Conservation (phyloP, 1,139 yeast genomes). For the Arxiozyma telluris region DNA sequence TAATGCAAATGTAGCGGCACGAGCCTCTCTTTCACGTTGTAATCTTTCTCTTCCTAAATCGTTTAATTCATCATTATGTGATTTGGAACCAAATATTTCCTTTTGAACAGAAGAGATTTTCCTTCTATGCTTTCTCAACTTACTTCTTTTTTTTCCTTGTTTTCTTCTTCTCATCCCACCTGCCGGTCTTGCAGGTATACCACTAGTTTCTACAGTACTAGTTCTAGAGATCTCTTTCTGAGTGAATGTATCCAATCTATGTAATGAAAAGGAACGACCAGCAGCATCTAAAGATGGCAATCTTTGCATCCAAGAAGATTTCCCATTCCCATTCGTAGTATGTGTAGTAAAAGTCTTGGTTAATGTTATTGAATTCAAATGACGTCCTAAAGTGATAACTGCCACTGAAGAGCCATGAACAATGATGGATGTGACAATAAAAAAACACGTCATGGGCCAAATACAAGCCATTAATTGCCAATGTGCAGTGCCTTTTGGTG, state of each 20-base stretch:
- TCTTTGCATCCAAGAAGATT: conserved; percentile 73
- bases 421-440: conserved; percentile 76
- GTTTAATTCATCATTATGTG: conserved; percentile 19
- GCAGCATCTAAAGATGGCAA: conserved; percentile 68
- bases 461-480: conserved; percentile 63
- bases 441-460: conserved; percentile 87
- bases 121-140: conserved; percentile 33
- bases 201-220: conserved; percentile 50
- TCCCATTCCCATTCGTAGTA: conserved; percentile 53
- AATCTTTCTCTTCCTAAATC: conserved; percentile 30
- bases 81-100: conserved; percentile 8
- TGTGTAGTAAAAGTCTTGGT: conserved; percentile 80
- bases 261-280: conserved; percentile 71
- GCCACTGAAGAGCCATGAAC: conserved; percentile 98
- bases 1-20: conserved; percentile 35
- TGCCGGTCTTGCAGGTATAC: conserved; percentile 64
- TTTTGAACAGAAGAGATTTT: conserved; percentile 5
- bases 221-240: conserved; percentile 17
- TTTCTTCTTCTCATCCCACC: conserved; percentile 61
- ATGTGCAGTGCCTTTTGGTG: conserved; percentile 46
- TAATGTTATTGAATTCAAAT: conserved; percentile 84
- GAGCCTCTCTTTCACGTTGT: conserved; percentile 34
- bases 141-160: conserved; percentile 28
- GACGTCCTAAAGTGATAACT: conserved; percentile 78
- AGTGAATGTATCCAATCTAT: conserved; percentile 63